Evolutionary conservation across 805 yeast genomes (phyloP).

Genomic region (Wickerhamiella qilinensis): DNA sequence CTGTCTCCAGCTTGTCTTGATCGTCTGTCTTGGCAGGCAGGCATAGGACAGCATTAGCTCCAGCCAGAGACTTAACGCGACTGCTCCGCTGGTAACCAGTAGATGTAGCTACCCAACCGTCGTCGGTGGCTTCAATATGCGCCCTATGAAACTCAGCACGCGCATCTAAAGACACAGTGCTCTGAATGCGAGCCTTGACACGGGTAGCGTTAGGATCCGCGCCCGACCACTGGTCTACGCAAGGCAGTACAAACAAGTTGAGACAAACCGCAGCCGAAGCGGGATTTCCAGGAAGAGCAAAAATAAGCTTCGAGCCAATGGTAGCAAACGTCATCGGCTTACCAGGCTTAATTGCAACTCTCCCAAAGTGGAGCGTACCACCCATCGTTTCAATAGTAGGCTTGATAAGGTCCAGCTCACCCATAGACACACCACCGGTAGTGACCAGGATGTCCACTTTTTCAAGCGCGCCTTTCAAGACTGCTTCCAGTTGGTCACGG

Average conservation of each 20-base stretch:
- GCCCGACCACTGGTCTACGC: slow-evolving; percentile 27
- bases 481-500: slow-evolving; percentile 16
- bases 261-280: slow-evolving; percentile 36
- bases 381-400: slow-evolving; percentile 31
- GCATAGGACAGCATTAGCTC: slow-evolving; percentile 30
- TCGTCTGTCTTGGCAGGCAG: slow-evolving; percentile 24
- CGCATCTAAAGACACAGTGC: slow-evolving; percentile 27
- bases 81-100: slow-evolving; percentile 40
- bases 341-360: slow-evolving; percentile 46
- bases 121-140: slow-evolving; percentile 16
- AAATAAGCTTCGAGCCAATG: slow-evolving; percentile 22
- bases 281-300: slow-evolving; percentile 43
- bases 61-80: slow-evolving; percentile 31
- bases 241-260: slow-evolving; percentile 32
- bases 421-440: slow-evolving; percentile 47
- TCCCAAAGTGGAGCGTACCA: slow-evolving; percentile 35
- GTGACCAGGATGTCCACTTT: slow-evolving; percentile 31
- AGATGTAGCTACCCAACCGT: slow-evolving; percentile 24
- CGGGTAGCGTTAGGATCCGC: slow-evolving; percentile 15
- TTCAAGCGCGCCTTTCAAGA: slow-evolving; percentile 18
- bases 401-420: slow-evolving; percentile 35
- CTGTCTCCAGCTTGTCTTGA: slow-evolving; percentile 4
- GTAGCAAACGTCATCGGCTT: slow-evolving; percentile 44
- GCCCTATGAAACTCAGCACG: slow-evolving; percentile 40
- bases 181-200: slow-evolving; percentile 23